Conservation (phyloP, 345 rosid genomes). For the Cardamine occulta region DNA sequence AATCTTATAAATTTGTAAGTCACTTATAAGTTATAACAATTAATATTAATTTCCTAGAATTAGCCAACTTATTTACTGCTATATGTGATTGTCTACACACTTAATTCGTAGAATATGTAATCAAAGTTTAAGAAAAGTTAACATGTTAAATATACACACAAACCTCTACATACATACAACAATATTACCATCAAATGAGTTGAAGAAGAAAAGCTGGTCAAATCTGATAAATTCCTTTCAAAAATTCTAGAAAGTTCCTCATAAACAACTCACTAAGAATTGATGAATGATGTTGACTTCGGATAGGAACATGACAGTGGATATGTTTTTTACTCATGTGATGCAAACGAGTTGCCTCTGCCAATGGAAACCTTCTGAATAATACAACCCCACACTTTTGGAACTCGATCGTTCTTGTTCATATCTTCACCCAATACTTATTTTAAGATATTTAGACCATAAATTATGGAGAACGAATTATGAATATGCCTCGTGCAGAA, state of each 20-base stretch:
- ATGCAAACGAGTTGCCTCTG: slow-evolving; percentile 40
- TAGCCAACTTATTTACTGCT: not conserved
- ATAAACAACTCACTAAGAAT: slow-evolving; percentile 11
- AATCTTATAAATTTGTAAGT: not conserved
- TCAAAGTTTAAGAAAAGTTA: not conserved
- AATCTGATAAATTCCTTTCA: slow-evolving; percentile 14
- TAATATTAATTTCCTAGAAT: not conserved
- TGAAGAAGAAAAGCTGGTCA: slow-evolving; percentile 23
- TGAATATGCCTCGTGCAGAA: slow-evolving; percentile 25
- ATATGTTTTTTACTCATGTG: slow-evolving; percentile 35
- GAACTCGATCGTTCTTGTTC: slow-evolving; percentile 44
- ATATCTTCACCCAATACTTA: slow-evolving; percentile 17
- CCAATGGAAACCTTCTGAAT: slow-evolving; percentile 37
- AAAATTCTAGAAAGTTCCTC: slow-evolving; percentile 11
- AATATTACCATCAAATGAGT: not conserved
- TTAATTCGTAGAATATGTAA: not conserved
- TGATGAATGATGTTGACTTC: slow-evolving; percentile 31
- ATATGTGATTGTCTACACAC: not conserved
- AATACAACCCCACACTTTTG: slow-evolving; percentile 39
- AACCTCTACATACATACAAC: not conserved
- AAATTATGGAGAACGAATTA: not conserved
- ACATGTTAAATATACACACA: not conserved
- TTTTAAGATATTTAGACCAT: slow-evolving; percentile 9
- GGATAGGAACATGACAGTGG: slow-evolving; percentile 28
- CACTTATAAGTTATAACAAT: not conserved